Percentiles rank a stretch among this genome's conserved stretches.
These are phyloP conservation scores for Acmispon strigosus DNA, from an alignment of 306 rosid genomes.

Conservation along the genomic window DNA sequence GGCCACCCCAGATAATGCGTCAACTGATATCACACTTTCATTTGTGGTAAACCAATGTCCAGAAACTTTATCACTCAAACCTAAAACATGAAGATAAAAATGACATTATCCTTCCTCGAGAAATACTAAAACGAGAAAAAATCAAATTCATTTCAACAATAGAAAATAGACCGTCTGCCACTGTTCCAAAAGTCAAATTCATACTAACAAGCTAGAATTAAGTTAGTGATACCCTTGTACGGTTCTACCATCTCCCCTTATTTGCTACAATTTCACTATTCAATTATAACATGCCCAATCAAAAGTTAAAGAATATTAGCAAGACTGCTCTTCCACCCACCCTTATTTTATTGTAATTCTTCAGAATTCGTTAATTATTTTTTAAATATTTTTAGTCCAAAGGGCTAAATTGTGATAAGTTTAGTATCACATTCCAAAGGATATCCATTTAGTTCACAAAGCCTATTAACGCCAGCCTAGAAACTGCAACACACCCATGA, in stretches of 20 bases:
- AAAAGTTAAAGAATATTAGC: too few species aligned
- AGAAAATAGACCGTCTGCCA: not conserved
- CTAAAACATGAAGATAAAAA: constrained; percentile 36
- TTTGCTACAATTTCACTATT: not conserved
- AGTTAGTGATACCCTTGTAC: not conserved
- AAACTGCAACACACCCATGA: not conserved
- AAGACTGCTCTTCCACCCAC: too few species aligned
- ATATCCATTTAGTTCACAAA: not conserved
- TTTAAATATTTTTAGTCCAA: too few species aligned
- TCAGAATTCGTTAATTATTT: too few species aligned
- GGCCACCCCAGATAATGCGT: constrained; percentile 52
- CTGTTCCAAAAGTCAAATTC: not conserved
- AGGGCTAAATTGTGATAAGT: too few species aligned
- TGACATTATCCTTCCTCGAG: not conserved
- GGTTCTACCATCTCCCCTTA: not conserved
- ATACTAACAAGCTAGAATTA: not conserved
- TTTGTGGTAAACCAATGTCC: constrained; percentile 74
- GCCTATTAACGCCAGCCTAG: not conserved
- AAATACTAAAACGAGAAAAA: not conserved
- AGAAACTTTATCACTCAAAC: constrained; percentile 57
- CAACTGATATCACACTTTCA: constrained; percentile 62
- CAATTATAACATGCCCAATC: not conserved
- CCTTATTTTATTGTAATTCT: too few species aligned
- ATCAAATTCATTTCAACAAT: not conserved
- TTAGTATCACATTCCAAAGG: too few species aligned